phyloP scores from a whole-genome alignment of 1,139 yeast genomes.

The Sugiyamaella paludigena region DNA sequence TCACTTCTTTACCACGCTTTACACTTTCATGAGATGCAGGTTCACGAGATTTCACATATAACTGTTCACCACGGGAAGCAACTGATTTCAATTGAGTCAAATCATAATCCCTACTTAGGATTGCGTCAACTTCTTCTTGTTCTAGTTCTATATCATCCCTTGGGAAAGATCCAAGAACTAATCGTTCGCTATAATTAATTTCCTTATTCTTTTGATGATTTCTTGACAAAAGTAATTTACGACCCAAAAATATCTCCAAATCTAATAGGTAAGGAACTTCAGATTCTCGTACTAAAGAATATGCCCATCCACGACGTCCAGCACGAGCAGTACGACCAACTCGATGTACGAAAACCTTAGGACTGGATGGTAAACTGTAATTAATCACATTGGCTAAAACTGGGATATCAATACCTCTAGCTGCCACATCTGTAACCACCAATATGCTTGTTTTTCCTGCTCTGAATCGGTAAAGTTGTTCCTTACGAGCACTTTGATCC shows the following conservation, averaged over 20 bases:
- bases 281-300: constrained; percentile 76
- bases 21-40: constrained; percentile 84
- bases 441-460: constrained; percentile 76
- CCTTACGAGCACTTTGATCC: constrained; percentile 92
- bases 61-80: constrained; percentile 80
- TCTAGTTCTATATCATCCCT: constrained; percentile 65
- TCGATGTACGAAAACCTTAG: constrained; percentile 92
- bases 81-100: constrained; percentile 63
- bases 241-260: constrained; percentile 84
- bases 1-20: constrained; percentile 77
- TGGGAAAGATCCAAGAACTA: constrained; percentile 83
- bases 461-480: constrained; percentile 82
- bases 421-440: constrained; percentile 98
- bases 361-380: constrained; percentile 84
- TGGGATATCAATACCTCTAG: constrained; percentile 99
- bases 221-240: constrained; percentile 58
- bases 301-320: constrained; percentile 98
- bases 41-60: constrained; percentile 80
- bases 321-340: constrained; percentile 99
- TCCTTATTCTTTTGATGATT: constrained; percentile 53
- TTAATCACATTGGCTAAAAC: constrained; percentile 91
- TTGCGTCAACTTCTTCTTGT: constrained; percentile 67
- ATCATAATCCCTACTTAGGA: constrained; percentile 68
- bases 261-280: constrained; percentile 91
- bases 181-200: constrained; percentile 68